Conservation (phyloP, 208 protist genomes). For the Trypanosoma melophagium region DNA sequence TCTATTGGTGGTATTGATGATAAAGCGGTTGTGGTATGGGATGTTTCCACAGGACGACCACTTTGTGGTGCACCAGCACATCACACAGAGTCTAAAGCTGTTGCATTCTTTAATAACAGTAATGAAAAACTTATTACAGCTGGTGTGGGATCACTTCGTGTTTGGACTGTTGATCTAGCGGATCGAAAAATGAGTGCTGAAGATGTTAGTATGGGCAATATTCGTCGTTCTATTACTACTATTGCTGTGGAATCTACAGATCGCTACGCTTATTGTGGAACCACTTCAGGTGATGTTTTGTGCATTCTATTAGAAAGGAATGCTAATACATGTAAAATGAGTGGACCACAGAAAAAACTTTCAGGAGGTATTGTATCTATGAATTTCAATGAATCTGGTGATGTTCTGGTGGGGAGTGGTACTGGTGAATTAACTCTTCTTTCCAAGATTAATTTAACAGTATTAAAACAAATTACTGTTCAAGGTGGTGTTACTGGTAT, state of each 20-base stretch:
- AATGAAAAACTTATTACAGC: constrained; percentile 87
- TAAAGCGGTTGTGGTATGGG: constrained; percentile 95
- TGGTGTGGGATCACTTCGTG: constrained; percentile 81
- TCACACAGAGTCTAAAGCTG: constrained; percentile 71
- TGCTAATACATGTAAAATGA: constrained; percentile 89
- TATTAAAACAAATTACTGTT: constrained; percentile 66
- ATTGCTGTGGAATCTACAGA: constrained; percentile 86
- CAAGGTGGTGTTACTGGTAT: constrained; percentile 89
- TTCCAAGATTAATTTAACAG: constrained; percentile 84
- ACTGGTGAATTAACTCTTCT: constrained; percentile 87
- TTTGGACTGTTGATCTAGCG: constrained; percentile 91
- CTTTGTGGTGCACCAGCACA: constrained; percentile 86
- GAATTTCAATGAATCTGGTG: constrained; percentile 57
- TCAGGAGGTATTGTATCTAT: constrained; percentile 83
- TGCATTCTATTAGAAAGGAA: constrained; percentile 76
- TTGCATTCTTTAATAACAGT: constrained; percentile 89
- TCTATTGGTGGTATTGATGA: constrained; percentile 95
- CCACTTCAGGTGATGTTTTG: constrained; percentile 92
- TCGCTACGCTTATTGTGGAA: constrained; percentile 91
- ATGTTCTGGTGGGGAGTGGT: constrained; percentile 91
- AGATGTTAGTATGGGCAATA: constrained; percentile 91
- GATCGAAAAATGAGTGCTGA: constrained; percentile 87
- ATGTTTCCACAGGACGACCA: constrained; percentile 88
- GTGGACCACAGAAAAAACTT: constrained; percentile 87
- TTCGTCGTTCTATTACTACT: constrained; percentile 74